A percentile compares a stretch with the other conserved stretches of the same genome.
Evolutionary conservation across 2,329 filamentous ascomycete genomes (phyloP).

Genomic region (Stagonosporopsis tanaceti): DNA sequence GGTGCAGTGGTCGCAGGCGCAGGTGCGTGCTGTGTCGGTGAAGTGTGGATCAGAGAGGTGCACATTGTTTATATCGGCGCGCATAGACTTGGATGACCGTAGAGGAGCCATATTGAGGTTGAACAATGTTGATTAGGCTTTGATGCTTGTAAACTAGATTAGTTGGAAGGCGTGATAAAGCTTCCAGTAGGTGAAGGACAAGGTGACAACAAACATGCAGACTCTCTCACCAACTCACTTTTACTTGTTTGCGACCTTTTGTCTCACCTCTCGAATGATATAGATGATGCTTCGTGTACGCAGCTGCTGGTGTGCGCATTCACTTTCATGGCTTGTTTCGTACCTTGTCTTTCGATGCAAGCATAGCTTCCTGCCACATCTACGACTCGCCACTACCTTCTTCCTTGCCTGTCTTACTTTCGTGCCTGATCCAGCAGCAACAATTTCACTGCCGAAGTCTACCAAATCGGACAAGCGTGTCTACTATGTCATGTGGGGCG

Average conservation of each 20-base stretch:
- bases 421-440: neutral
- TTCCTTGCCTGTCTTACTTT: neutral
- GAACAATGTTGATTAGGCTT: too few species aligned
- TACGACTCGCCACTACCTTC: neutral
- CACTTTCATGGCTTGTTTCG: neutral
- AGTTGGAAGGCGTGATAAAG: neutral
- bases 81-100: neutral
- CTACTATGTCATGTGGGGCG: too few species aligned
- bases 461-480: too few species aligned
- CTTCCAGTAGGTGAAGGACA: neutral
- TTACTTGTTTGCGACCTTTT: neutral
- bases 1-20: constrained; percentile 1
- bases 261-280: neutral
- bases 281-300: neutral
- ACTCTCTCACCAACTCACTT: neutral
- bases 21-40: neutral
- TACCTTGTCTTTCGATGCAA: neutral
- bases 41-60: neutral
- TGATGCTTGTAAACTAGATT: neutral
- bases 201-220: neutral
- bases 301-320: neutral
- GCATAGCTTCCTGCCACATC: neutral
- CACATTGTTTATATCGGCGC: neutral
- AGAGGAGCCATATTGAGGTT: too few species aligned
- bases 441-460: neutral